Evolutionary conservation across 2,329 filamentous ascomycete genomes (phyloP).

Genomic region (Cladosporium sp.): DNA sequence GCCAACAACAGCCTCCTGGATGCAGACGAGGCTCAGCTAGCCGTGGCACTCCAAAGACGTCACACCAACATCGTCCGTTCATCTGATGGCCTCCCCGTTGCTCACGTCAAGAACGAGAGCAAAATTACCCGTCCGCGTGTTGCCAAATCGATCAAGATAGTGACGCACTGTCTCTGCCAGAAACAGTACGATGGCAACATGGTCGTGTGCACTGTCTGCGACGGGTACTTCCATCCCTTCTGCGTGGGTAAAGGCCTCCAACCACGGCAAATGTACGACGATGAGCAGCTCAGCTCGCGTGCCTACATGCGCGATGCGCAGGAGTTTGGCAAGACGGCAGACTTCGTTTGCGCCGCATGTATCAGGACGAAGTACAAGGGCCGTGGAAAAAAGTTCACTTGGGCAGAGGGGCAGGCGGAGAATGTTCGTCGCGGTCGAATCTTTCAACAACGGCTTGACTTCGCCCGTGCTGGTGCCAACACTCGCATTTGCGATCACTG

Average conservation of each 20-base stretch:
- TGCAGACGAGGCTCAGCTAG: background rate
- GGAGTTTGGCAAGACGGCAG: background rate
- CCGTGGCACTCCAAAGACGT: background rate
- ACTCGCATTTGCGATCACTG: background rate
- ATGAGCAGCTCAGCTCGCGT: too few species aligned
- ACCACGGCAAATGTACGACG: background rate
- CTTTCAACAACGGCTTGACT: background rate
- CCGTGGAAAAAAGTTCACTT: background rate
- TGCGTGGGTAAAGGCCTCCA: conserved; percentile 16
- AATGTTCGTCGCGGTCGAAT: background rate
- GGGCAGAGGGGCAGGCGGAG: background rate
- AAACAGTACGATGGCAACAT: conserved; percentile 5
- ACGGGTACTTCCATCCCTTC: conserved; percentile 12
- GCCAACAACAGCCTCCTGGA: background rate
- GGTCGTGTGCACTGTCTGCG: conserved; percentile 15
- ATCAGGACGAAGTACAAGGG: background rate
- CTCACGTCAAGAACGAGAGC: background rate
- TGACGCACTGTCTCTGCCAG: conserved; percentile 13
- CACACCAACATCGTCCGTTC: background rate
- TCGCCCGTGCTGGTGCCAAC: background rate
- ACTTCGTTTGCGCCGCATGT: background rate
- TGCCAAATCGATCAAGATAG: background rate
- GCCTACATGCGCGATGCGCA: background rate
- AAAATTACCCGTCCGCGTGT: background rate
- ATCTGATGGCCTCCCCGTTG: background rate